These are phyloP conservation scores for Leptographium radiaticola DNA, from an alignment of 2,329 filamentous ascomycete species.

Conservation along the genomic window DNA sequence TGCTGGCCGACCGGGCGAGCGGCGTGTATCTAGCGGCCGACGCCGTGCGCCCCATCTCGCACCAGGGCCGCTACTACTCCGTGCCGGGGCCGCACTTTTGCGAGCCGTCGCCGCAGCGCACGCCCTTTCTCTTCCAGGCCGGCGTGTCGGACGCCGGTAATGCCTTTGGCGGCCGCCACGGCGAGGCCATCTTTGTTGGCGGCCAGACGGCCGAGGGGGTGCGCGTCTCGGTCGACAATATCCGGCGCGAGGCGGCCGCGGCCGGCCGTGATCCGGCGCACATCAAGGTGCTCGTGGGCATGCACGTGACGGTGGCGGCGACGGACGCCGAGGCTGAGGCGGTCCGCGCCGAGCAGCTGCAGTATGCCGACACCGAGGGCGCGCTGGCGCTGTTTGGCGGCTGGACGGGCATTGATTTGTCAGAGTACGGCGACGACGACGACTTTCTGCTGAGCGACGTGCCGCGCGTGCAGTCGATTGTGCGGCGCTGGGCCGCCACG, in stretches of 20 bases:
- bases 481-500: conserved; percentile 3
- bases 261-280: conserved; percentile 9
- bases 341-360: conserved; percentile 4
- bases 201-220: conserved; percentile 9
- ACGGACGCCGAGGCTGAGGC: conserved; percentile 12
- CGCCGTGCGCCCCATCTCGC: conserved; percentile 2
- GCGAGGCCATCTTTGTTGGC: conserved; percentile 12
- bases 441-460: conserved; percentile 4
- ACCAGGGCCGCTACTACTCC: conserved; percentile 3
- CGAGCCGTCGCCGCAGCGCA: conserved; percentile 8
- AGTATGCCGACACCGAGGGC: conserved; percentile 12
- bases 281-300: conserved; percentile 11
- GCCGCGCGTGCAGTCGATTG: conserved; percentile 5
- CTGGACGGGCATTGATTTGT: conserved; percentile 15
- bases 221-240: conserved; percentile 1
- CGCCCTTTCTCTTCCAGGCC: conserved; percentile 14
- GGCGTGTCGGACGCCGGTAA: conserved; percentile 12
- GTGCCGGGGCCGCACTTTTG: neutral
- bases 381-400: conserved; percentile 15
- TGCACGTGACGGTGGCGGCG: conserved; percentile 10
- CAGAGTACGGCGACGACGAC: conserved; percentile 13
- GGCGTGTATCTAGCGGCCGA: neutral
- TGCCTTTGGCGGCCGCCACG: conserved; percentile 13
- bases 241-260: conserved; percentile 6
- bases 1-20: conserved; percentile 1